These are phyloP conservation scores for Acmispon strigosus DNA, from an alignment of 306 rosid genomes.

Conservation along the genomic window DNA sequence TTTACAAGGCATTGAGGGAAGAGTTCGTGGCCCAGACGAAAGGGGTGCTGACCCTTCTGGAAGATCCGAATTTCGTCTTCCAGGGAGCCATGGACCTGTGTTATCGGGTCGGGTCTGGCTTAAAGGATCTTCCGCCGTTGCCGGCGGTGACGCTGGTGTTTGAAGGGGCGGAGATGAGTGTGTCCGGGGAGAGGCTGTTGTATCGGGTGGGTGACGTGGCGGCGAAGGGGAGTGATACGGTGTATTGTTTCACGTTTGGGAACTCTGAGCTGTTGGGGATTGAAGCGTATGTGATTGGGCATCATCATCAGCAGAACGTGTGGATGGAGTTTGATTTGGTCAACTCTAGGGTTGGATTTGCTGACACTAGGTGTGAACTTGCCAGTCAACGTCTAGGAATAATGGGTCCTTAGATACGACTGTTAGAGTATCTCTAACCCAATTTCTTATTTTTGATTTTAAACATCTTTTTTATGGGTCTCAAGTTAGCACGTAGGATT, in stretches of 20 bases:
- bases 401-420: not conserved
- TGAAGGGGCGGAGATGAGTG: conserved; percentile 70
- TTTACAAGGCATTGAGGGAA: conserved; percentile 52
- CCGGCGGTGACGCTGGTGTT: conserved; percentile 64
- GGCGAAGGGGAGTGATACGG: conserved; percentile 40
- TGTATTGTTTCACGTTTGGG: conserved; percentile 79
- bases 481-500: too few species aligned
- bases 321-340: conserved; percentile 89
- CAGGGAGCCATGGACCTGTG: conserved; percentile 87
- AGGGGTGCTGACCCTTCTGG: conserved; percentile 22
- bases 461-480: too few species aligned
- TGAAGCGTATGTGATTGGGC: conserved; percentile 72
- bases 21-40: conserved; percentile 54
- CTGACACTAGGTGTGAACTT: conserved; percentile 54
- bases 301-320: conserved; percentile 81
- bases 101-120: conserved; percentile 21
- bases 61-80: conserved; percentile 59
- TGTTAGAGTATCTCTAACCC: too few species aligned
- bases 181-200: conserved; percentile 49
- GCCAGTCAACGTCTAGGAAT: conserved; percentile 62
- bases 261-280: conserved; percentile 65
- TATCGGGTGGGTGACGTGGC: conserved; percentile 52
- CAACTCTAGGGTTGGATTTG: conserved; percentile 71
- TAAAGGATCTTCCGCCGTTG: conserved; percentile 17
- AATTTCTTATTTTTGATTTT: too few species aligned